Percentiles rank a stretch among this genome's conserved stretches.
Conservation (phyloP, 169 alveolate species). For the Cryptosporidium ryanae region DNA sequence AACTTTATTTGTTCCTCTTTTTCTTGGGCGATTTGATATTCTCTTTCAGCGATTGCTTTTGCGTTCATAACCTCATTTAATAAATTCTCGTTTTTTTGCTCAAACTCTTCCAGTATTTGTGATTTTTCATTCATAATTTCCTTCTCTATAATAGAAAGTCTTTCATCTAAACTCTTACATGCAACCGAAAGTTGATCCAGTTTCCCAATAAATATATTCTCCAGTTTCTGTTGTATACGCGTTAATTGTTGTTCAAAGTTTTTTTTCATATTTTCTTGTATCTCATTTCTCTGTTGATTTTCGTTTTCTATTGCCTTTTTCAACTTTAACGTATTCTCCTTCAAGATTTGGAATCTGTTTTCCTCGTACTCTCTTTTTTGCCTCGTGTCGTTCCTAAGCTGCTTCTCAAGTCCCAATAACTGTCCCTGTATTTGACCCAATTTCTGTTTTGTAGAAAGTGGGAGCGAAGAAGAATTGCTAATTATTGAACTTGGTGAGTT, state of each 20-base stretch:
- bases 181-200: conserved; percentile 73
- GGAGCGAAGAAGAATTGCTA: conserved; percentile 30
- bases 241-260: conserved; percentile 60
- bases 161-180: conserved; percentile 64
- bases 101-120: conserved; percentile 56
- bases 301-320: conserved; percentile 63
- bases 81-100: conserved; percentile 43
- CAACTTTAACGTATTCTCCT: conserved; percentile 59
- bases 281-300: conserved; percentile 55
- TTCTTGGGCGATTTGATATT: conserved; percentile 67
- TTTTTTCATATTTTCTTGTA: conserved; percentile 31
- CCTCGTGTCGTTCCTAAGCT: conserved; percentile 69
- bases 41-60: conserved; percentile 68
- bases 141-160: conserved; percentile 42
- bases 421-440: conserved; percentile 72
- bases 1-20: conserved; percentile 62
- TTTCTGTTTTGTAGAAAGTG: conserved; percentile 66
- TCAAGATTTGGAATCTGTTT: conserved; percentile 42
- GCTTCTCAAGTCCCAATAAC: conserved; percentile 61
- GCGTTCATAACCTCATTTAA: conserved; percentile 67
- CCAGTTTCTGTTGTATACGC: conserved; percentile 33
- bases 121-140: conserved; percentile 50
- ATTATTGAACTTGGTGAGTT: conserved; percentile 39
- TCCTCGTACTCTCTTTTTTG: conserved; percentile 73
- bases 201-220: conserved; percentile 55